Conservation (phyloP, 2,329 filamentous ascomycete species). For the Diatrype stigma region DNA sequence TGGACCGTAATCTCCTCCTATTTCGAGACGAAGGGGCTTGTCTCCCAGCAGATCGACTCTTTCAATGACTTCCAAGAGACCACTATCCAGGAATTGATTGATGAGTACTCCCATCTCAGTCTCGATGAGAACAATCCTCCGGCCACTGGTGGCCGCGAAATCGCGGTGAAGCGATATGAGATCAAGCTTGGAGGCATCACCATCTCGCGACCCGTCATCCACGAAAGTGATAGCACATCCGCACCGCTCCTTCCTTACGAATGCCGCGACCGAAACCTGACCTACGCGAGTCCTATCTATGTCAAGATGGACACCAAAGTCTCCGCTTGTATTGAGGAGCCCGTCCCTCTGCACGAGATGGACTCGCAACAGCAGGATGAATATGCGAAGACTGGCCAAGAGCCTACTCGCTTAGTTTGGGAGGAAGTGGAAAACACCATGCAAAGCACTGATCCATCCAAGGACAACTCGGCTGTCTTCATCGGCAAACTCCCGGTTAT, state of each 20-base stretch:
- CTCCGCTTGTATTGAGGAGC: constrained; percentile 74
- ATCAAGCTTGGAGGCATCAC: constrained; percentile 90
- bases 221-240: constrained; percentile 86
- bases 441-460: constrained; percentile 48
- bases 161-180: constrained; percentile 87
- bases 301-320: constrained; percentile 84
- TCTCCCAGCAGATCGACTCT: constrained; percentile 96
- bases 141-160: constrained; percentile 65
- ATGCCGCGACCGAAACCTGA: constrained; percentile 90
- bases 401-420: constrained; percentile 56
- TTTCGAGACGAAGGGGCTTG: constrained; percentile 92
- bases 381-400: constrained; percentile 50
- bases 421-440: constrained; percentile 55
- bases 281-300: constrained; percentile 89
- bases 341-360: constrained; percentile 62
- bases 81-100: constrained; percentile 90
- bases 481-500: constrained; percentile 96
- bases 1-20: constrained; percentile 97
- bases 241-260: constrained; percentile 88
- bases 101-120: constrained; percentile 87
- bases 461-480: constrained; percentile 69
- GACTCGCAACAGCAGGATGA: constrained; percentile 60
- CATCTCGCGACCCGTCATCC: constrained; percentile 84
- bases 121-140: constrained; percentile 87
- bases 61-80: constrained; percentile 96